Conservation (phyloP, 2,329 filamentous ascomycete species). For the Emmonsiellopsis sp. region DNA sequence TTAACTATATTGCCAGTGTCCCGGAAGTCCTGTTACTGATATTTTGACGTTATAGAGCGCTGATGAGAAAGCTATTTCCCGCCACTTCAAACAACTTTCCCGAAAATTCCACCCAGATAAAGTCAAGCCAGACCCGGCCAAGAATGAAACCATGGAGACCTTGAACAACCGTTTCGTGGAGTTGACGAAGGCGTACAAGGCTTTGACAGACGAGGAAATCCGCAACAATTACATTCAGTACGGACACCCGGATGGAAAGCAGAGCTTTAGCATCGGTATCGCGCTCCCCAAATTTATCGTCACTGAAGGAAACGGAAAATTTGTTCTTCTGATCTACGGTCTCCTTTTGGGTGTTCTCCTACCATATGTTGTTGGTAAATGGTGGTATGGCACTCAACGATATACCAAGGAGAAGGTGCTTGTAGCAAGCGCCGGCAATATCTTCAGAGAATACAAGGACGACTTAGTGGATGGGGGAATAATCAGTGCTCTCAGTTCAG, state of each 20-base stretch:
- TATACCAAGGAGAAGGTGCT: constrained; percentile 89
- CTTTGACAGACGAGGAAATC: constrained; percentile 91
- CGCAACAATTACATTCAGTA: constrained; percentile 95
- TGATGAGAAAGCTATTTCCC: constrained; percentile 85
- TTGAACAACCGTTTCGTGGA: constrained; percentile 89
- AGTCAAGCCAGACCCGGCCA: constrained; percentile 66
- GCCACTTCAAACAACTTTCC: constrained; percentile 77
- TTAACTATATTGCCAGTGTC: neutral
- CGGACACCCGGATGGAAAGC: constrained; percentile 94
- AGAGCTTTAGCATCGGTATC: constrained; percentile 96
- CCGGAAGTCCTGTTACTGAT: constrained; percentile 1
- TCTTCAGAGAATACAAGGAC: constrained; percentile 90
- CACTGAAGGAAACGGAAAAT: constrained; percentile 89
- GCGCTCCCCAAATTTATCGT: constrained; percentile 89
- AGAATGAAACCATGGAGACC: constrained; percentile 78
- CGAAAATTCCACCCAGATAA: constrained; percentile 91
- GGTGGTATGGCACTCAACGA: constrained; percentile 96
- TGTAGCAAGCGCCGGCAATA: constrained; percentile 84
- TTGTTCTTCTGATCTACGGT: constrained; percentile 83
- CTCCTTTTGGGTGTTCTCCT: constrained; percentile 78
- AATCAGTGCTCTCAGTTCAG: constrained; percentile 69
- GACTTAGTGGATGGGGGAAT: constrained; percentile 71
- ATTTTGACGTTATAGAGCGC: constrained; percentile 48
- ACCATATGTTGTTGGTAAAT: constrained; percentile 87
- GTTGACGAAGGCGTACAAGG: constrained; percentile 95